Evolutionary conservation across 1,284 basidiomycete species (phyloP).

Genomic region (Moesziomyces sp.): DNA sequence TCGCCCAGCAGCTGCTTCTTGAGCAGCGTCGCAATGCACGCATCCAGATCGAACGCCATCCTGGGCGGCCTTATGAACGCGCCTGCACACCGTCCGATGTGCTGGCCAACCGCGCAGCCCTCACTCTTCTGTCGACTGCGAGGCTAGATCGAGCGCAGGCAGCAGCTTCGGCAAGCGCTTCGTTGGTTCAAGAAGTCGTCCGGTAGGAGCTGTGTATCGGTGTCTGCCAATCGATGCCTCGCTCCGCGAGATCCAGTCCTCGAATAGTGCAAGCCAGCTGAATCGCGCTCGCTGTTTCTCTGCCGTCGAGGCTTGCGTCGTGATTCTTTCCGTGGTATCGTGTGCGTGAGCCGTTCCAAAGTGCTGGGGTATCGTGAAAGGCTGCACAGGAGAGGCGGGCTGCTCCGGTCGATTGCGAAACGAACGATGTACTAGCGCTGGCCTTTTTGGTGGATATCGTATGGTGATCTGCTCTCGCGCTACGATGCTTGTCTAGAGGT

Average conservation of each 20-base stretch:
- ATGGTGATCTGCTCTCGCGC: no score
- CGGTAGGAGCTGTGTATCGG: no score
- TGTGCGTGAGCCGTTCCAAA: not conserved
- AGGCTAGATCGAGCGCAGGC: no score
- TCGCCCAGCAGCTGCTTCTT: conserved; percentile 67
- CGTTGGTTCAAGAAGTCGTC: not conserved
- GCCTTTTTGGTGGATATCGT: no score
- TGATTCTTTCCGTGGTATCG: not conserved
- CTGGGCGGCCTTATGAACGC: not conserved
- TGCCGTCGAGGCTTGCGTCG: not conserved
- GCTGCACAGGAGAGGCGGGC: not conserved
- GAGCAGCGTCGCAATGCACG: conserved; percentile 65
- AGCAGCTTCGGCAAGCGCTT: not conserved
- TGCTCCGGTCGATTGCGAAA: not conserved
- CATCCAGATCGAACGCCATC: conserved; percentile 67
- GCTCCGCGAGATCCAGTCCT: no score
- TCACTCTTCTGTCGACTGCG: not conserved
- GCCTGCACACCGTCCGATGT: not conserved
- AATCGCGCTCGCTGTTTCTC: not conserved
- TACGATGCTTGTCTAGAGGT: no score
- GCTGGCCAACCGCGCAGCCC: not conserved
- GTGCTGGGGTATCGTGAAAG: conserved; percentile 1
- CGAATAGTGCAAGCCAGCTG: no score
- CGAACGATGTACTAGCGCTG: no score
- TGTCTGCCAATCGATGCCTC: no score